phyloP scores from a whole-genome alignment of 129 eudicot genomes.

The Dittrichia graveolens region DNA sequence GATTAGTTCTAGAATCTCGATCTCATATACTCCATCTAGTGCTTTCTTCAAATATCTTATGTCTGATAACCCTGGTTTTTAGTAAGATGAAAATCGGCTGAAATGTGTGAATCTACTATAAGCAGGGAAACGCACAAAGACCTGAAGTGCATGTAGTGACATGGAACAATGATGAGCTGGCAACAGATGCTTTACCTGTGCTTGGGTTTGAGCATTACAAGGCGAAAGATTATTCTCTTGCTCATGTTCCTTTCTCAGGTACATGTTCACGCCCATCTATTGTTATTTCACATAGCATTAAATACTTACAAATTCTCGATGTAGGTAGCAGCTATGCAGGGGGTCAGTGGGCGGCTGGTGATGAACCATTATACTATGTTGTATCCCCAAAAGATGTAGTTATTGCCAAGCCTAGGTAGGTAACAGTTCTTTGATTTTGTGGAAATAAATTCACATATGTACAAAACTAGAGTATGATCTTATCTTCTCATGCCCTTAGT shows the following conservation, averaged over 20 bases:
- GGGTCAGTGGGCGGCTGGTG: constrained; percentile 99
- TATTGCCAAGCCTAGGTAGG: constrained; percentile 94
- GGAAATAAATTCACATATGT: not conserved
- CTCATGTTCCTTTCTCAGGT: constrained; percentile 94
- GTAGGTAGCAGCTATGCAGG: constrained; percentile 97
- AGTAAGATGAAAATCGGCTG: constrained; percentile 18
- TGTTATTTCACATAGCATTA: constrained; percentile 18
- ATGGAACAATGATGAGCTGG: constrained; percentile 92
- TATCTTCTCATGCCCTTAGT: not conserved
- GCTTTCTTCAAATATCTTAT: not conserved
- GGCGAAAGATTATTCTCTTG: constrained; percentile 90
- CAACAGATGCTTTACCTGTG: constrained; percentile 91
- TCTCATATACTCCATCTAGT: not conserved
- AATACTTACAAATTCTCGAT: constrained; percentile 36
- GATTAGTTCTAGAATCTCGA: not conserved
- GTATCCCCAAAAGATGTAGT: constrained; percentile 94
- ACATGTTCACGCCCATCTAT: constrained; percentile 29
- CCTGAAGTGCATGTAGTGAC: constrained; percentile 97
- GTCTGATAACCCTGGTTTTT: not conserved
- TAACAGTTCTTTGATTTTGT: constrained; percentile 15
- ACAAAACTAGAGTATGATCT: not conserved
- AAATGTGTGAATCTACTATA: constrained; percentile 26
- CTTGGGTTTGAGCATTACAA: constrained; percentile 94
- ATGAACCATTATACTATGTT: constrained; percentile 91
- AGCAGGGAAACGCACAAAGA: constrained; percentile 96